A percentile compares a stretch with the other conserved stretches of the same genome.
Conservation (phyloP, 768 basidiomycete species). For the Boletus tylopilopsis region DNA sequence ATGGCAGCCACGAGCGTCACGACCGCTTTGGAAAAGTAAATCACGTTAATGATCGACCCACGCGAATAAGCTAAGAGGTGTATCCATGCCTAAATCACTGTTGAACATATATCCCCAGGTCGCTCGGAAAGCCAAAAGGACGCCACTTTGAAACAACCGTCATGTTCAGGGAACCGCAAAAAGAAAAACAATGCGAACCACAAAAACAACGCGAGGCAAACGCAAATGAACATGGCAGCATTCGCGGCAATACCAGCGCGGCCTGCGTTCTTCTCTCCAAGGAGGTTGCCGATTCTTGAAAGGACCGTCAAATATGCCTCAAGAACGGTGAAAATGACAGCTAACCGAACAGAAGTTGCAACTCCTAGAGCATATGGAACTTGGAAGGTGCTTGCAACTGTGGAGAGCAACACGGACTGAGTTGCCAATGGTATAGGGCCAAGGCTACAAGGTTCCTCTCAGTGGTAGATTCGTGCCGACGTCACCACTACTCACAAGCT, state of each 20-base stretch:
- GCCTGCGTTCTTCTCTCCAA: constrained; percentile 72
- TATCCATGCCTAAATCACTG: constrained; percentile 45
- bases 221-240: constrained; percentile 60
- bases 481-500: constrained; percentile 39
- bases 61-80: neutral
- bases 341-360: constrained; percentile 79
- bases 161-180: neutral
- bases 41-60: neutral
- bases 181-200: constrained; percentile 39
- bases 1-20: constrained; percentile 50
- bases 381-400: constrained; percentile 74
- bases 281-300: constrained; percentile 76
- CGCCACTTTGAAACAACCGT: constrained; percentile 30
- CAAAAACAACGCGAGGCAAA: constrained; percentile 55
- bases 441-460: constrained; percentile 44
- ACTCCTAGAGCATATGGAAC: constrained; percentile 79
- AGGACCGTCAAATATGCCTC: neutral
- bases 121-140: constrained; percentile 59
- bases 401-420: constrained; percentile 80
- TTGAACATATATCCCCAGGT: constrained; percentile 80
- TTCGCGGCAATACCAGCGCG: constrained; percentile 70
- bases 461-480: neutral
- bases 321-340: constrained; percentile 1
- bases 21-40: constrained; percentile 15
- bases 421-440: constrained; percentile 82